Evolutionary conservation across 2,329 filamentous ascomycete species (phyloP).

Genomic region (Chalaropsis ovoidea): DNA sequence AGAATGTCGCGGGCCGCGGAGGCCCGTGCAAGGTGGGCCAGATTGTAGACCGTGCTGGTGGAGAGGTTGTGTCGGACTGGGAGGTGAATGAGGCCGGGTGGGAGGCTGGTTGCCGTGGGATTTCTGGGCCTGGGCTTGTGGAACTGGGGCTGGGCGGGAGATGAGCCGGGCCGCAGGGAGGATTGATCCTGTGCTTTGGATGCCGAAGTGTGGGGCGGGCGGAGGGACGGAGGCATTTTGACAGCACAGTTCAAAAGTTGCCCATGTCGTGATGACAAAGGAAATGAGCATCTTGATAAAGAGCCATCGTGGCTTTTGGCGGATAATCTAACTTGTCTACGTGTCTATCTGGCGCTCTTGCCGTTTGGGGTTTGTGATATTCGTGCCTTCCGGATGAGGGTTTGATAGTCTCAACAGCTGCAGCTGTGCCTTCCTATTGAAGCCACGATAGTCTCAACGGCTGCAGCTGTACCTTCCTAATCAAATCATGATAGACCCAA

Average conservation of each 20-base stretch:
- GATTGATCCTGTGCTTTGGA: background rate
- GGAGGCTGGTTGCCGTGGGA: background rate
- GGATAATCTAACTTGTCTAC: background rate
- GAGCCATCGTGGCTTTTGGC: background rate
- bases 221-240: background rate
- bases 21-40: slow-evolving; percentile 22
- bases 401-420: background rate
- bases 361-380: background rate
- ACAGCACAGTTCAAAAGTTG: background rate
- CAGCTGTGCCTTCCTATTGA: background rate
- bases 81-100: slow-evolving; percentile 10
- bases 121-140: slow-evolving; percentile 8
- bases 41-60: slow-evolving; percentile 16
- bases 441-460: background rate
- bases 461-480: too few relatives aligned
- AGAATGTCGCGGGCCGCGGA: slow-evolving; percentile 31
- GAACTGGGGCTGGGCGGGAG: background rate
- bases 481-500: too few relatives aligned
- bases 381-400: too few relatives aligned
- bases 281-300: background rate
- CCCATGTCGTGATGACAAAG: background rate
- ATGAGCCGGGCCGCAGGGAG: background rate
- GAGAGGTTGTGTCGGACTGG: slow-evolving; percentile 19
- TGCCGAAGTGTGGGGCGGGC: background rate
- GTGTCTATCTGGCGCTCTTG: background rate